phyloP scores from a whole-genome alignment of 345 rosid genomes.

The Camelina neglecta region DNA sequence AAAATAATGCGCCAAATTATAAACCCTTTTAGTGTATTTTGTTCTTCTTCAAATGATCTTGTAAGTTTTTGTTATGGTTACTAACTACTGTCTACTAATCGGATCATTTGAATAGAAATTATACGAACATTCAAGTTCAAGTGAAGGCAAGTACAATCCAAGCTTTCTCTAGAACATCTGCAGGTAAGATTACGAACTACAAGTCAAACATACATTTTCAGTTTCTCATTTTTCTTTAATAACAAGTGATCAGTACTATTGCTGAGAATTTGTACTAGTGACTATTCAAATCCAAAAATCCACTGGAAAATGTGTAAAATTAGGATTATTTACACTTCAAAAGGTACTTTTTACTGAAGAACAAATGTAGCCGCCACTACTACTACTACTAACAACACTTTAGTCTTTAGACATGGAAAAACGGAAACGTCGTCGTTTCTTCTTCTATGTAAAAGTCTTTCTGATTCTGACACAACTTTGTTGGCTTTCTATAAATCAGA shows the following conservation, averaged over 20 bases:
- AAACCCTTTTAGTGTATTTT: not conserved
- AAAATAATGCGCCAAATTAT: constrained; percentile 2
- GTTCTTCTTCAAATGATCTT: not conserved
- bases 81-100: not conserved
- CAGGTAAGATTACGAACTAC: not conserved
- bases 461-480: constrained; percentile 42
- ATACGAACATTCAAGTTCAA: not conserved
- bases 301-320: not conserved
- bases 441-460: constrained; percentile 30
- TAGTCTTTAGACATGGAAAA: constrained; percentile 23
- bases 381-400: constrained; percentile 8
- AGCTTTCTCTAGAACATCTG: not conserved
- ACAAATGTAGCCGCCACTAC: constrained; percentile 23
- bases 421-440: constrained; percentile 22
- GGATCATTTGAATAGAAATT: not conserved
- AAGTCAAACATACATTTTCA: constrained; percentile 22
- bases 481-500: not conserved
- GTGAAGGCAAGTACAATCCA: not conserved
- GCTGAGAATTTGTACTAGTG: not conserved
- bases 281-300: constrained; percentile 9
- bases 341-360: not conserved
- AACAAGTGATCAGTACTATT: not conserved
- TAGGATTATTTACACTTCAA: not conserved
- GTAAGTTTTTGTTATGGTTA: constrained; percentile 1
- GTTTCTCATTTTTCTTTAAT: not conserved